These are phyloP conservation scores for Psilocybe tampanensis DNA, from an alignment of 768 basidiomycete genomes.

Conservation along the genomic window DNA sequence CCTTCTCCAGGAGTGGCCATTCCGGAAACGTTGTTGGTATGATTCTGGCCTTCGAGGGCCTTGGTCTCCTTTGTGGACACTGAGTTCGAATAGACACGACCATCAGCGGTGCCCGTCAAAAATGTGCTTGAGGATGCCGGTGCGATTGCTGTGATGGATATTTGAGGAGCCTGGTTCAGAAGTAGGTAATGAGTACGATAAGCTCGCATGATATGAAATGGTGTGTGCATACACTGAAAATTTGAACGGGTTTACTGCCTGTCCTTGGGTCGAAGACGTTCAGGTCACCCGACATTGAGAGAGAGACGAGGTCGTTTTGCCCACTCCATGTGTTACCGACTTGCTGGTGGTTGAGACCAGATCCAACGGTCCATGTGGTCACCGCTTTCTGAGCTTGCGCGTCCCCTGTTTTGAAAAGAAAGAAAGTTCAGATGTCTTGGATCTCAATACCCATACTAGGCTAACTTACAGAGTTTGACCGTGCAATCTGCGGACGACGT, in stretches of 20 bases:
- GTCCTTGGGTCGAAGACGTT: slow-evolving; percentile 80
- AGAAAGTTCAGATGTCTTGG: background rate
- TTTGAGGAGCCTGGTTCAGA: slow-evolving; percentile 72
- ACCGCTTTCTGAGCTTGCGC: slow-evolving; percentile 67
- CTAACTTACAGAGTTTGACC: slow-evolving; percentile 77
- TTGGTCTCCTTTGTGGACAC: slow-evolving; percentile 46
- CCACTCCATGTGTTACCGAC: slow-evolving; percentile 86
- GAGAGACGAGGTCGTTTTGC: slow-evolving; percentile 70
- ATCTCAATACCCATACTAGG: background rate
- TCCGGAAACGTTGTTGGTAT: slow-evolving; percentile 70
- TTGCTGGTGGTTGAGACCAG: slow-evolving; percentile 81
- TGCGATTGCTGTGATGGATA: slow-evolving; percentile 69
- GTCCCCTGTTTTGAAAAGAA: slow-evolving; percentile 63
- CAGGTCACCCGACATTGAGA: slow-evolving; percentile 82
- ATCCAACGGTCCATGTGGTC: slow-evolving; percentile 72
- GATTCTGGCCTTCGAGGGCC: slow-evolving; percentile 61
- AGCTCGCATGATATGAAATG: background rate
- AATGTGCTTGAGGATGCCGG: slow-evolving; percentile 58
- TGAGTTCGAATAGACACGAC: slow-evolving; percentile 70
- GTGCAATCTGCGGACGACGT: slow-evolving; percentile 88
- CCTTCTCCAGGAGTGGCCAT: slow-evolving; percentile 50
- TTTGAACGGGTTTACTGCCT: slow-evolving; percentile 57
- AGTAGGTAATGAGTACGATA: background rate
- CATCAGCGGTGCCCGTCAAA: slow-evolving; percentile 80
- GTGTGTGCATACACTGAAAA: slow-evolving; percentile 56